Percentiles rank a stretch among this genome's conserved stretches.
Evolutionary conservation across 768 basidiomycete species (phyloP).

Genomic region (Suillus occidentalis): DNA sequence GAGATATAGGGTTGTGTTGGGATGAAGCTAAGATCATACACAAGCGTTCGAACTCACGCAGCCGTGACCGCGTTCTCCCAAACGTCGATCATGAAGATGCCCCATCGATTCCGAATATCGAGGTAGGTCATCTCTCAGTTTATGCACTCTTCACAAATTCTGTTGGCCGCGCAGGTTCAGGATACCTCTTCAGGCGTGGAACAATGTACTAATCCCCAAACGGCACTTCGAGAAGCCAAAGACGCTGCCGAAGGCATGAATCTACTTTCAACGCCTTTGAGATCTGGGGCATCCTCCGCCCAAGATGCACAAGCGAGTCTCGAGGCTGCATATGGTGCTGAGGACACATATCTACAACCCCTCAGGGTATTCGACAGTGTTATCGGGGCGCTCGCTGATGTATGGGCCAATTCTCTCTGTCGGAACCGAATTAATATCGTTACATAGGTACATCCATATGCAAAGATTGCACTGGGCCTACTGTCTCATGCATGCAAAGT

Average conservation of each 20-base stretch:
- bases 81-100: background rate
- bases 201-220: background rate
- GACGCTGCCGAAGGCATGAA: background rate
- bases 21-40: background rate
- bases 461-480: slow-evolving; percentile 4
- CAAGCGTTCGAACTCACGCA: background rate
- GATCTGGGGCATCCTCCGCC: background rate
- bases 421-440: background rate
- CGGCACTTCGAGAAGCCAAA: background rate
- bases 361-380: slow-evolving; percentile 1
- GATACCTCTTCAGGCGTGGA: background rate
- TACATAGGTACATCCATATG: slow-evolving; percentile 8
- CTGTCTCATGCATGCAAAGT: slow-evolving; percentile 1
- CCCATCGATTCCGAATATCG: background rate
- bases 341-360: background rate
- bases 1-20: background rate
- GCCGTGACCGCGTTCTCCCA: background rate
- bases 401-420: background rate
- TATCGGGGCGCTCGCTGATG: background rate
- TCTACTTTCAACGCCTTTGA: background rate
- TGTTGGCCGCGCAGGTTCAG: background rate
- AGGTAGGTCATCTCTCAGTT: background rate
- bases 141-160: background rate
- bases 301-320: background rate
- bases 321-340: too few species aligned